Evolutionary conservation across 2,329 filamentous ascomycete genomes (phyloP).

Genomic region (Cordyceps pruinosa): DNA sequence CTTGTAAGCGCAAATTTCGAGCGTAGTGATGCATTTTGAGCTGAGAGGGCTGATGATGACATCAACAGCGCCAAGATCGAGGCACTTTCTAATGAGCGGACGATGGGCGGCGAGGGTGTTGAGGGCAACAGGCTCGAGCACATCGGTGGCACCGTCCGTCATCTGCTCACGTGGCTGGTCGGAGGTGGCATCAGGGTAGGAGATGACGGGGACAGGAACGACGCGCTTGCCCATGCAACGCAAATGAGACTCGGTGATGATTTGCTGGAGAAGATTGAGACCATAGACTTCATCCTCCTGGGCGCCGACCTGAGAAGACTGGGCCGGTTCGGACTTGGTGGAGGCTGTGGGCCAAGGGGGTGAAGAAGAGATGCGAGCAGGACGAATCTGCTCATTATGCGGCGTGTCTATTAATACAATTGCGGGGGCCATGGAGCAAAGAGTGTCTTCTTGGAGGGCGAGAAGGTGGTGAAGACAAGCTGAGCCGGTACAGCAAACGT

Average conservation of each 20-base stretch:
- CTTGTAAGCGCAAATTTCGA: conserved; percentile 79
- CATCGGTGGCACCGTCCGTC: conserved; percentile 34
- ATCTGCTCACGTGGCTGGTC: conserved; percentile 25
- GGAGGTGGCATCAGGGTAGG: conserved; percentile 27
- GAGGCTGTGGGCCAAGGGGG: conserved; percentile 22
- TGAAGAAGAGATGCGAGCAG: conserved; percentile 6
- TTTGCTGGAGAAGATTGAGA: conserved; percentile 46
- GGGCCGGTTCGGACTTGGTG: conserved; percentile 32
- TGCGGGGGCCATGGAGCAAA: conserved; percentile 48
- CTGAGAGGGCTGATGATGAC: conserved; percentile 76
- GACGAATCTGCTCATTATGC: conserved; percentile 37
- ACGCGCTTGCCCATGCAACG: conserved; percentile 50
- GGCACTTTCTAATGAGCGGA: conserved; percentile 57
- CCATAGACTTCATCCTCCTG: conserved; percentile 48
- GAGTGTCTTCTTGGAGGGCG: conserved; percentile 44
- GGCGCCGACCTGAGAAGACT: conserved; percentile 34
- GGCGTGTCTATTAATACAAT: conserved; percentile 52
- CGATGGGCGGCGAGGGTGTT: conserved; percentile 26
- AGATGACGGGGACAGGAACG: conserved; percentile 49
- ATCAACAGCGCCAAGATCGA: conserved; percentile 82
- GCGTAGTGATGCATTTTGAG: conserved; percentile 62
- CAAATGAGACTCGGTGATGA: conserved; percentile 51
- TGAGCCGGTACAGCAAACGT: conserved; percentile 46
- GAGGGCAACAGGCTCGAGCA: conserved; percentile 13
- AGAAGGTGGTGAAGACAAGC: conserved; percentile 48